Percentiles rank a stretch among this genome's conserved stretches.
phyloP scores from a whole-genome alignment of 2,329 filamentous ascomycete genomes.

The Hirsutella thompsonii region DNA sequence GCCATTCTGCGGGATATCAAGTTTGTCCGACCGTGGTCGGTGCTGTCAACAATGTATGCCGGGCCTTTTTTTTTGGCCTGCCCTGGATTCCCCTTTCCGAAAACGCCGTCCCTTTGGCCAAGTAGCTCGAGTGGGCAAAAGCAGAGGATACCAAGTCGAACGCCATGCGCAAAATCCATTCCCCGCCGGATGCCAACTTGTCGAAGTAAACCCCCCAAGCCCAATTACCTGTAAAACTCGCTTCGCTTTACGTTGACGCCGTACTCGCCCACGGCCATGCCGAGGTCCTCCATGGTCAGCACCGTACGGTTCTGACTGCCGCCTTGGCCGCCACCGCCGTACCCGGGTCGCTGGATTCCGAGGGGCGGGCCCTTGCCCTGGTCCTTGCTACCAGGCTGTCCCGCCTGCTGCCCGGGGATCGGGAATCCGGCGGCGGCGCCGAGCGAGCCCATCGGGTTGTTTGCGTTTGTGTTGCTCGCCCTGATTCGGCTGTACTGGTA shows the following conservation, averaged over 20 bases:
- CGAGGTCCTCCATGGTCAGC: slow-evolving; percentile 95
- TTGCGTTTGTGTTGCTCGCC: slow-evolving; percentile 66
- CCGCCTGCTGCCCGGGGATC: slow-evolving; percentile 48
- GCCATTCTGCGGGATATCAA: not conserved
- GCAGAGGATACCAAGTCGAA: too few relatives aligned
- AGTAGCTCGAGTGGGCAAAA: too few relatives aligned
- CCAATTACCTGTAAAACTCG: slow-evolving; percentile 76
- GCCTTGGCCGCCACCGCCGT: slow-evolving; percentile 78
- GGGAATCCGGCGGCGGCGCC: slow-evolving; percentile 62
- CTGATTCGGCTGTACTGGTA: slow-evolving; percentile 97
- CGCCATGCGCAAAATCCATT: slow-evolving; percentile 1
- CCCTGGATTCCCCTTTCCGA: not conserved
- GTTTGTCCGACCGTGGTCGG: not conserved
- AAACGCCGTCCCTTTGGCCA: slow-evolving; percentile 1
- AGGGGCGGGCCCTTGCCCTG: slow-evolving; percentile 35
- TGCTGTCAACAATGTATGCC: not conserved
- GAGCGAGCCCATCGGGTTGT: slow-evolving; percentile 82
- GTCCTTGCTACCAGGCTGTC: slow-evolving; percentile 28
- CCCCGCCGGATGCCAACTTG: not conserved
- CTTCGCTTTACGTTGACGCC: slow-evolving; percentile 95
- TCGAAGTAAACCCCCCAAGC: not conserved
- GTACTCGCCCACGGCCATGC: slow-evolving; percentile 96
- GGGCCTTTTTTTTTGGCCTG: not conserved
- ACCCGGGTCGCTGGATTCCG: slow-evolving; percentile 66
- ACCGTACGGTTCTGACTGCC: slow-evolving; percentile 85